phyloP scores from a whole-genome alignment of 2,329 filamentous ascomycete species.

The Alternaria solani region DNA sequence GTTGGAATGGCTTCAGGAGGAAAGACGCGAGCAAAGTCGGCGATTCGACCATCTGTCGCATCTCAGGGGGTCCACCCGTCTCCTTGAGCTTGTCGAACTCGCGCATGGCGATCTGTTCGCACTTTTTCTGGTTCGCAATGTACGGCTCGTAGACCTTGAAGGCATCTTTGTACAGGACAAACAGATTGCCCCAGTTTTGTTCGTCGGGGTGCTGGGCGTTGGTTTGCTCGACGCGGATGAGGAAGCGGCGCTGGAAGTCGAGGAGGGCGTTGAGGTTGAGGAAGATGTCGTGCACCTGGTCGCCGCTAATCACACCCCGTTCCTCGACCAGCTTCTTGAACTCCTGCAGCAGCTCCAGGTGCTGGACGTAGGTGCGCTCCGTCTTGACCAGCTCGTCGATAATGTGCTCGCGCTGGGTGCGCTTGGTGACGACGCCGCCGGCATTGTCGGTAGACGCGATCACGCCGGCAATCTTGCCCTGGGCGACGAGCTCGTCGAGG shows the following conservation, averaged over 20 bases:
- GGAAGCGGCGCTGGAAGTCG: constrained; percentile 92
- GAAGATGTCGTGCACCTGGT: constrained; percentile 93
- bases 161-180: constrained; percentile 81
- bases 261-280: constrained; percentile 94
- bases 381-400: constrained; percentile 92
- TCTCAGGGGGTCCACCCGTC: constrained; percentile 69
- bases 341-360: constrained; percentile 91
- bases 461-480: constrained; percentile 69
- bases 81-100: constrained; percentile 86
- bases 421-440: constrained; percentile 58
- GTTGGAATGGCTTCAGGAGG: constrained; percentile 94
- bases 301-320: constrained; percentile 85
- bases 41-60: constrained; percentile 80
- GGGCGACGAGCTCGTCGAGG: constrained; percentile 82
- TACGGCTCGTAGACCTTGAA: constrained; percentile 97
- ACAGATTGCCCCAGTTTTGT: constrained; percentile 96
- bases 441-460: constrained; percentile 61
- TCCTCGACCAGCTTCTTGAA: constrained; percentile 91
- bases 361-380: constrained; percentile 96
- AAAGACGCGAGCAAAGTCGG: constrained; percentile 91
- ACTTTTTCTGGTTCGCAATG: constrained; percentile 94
- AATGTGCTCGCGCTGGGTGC: constrained; percentile 83
- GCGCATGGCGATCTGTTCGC: constrained; percentile 81
- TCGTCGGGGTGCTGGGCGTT: constrained; percentile 78
- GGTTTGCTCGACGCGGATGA: constrained; percentile 95